Percentiles rank a stretch among this genome's conserved stretches.
Conservation (phyloP, 1,139 yeast genomes). For the Lodderomyces oxycetoniae region DNA sequence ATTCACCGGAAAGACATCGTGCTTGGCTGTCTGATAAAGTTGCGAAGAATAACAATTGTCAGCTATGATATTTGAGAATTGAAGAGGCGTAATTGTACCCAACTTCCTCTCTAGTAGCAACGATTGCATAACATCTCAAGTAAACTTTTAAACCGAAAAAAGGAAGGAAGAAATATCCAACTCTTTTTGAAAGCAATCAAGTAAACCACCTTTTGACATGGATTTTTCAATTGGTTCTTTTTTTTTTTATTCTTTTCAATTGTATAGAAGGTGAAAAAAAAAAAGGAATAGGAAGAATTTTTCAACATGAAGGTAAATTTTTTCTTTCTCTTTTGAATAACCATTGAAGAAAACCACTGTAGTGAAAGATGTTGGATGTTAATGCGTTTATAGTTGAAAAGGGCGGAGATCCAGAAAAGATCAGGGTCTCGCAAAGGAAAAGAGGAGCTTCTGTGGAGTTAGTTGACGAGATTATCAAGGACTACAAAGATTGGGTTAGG, state of each 20-base stretch:
- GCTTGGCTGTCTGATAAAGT: slow-evolving; percentile 20
- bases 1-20: slow-evolving; percentile 33
- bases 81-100: slow-evolving; percentile 27
- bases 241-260: too few relatives aligned
- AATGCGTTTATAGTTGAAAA: slow-evolving; percentile 87
- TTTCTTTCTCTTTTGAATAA: neutral
- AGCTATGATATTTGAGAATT: slow-evolving; percentile 35
- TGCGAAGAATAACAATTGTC: slow-evolving; percentile 35
- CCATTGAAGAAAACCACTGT: neutral
- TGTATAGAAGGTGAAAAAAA: too few relatives aligned
- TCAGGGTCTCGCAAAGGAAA: slow-evolving; percentile 83
- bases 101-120: slow-evolving; percentile 32
- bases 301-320: neutral
- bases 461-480: slow-evolving; percentile 90
- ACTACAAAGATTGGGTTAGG: slow-evolving; percentile 89
- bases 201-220: too few relatives aligned
- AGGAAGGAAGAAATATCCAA: too few relatives aligned
- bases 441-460: slow-evolving; percentile 93
- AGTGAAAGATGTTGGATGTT: slow-evolving; percentile 72
- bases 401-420: slow-evolving; percentile 91
- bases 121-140: slow-evolving; percentile 31
- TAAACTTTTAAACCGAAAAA: too few relatives aligned
- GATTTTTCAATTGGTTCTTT: too few relatives aligned
- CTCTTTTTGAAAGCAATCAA: too few relatives aligned
- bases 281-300: neutral